Evolutionary conservation across 2,329 filamentous ascomycete genomes (phyloP), one percentile per base, ranked within the genome.

Genomic region (Oidium heveae): DNA sequence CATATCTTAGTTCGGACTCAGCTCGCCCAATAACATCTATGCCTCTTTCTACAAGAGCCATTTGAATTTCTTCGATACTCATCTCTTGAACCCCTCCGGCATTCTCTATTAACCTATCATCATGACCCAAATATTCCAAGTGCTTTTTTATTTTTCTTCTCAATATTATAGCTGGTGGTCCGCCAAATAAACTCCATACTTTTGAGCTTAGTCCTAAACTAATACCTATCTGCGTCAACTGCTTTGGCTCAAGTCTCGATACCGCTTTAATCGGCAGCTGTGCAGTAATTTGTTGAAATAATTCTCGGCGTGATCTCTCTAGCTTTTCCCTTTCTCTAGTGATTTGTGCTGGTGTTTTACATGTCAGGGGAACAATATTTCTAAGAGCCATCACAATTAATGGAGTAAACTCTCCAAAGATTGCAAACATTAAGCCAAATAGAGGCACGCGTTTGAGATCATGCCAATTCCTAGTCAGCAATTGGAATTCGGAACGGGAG

Each of bases 401-500:
- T 0, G 88, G 86, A 1, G 88, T 85, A 68, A 94, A 82, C 68
- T 96, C 89, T 28, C 87, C 89, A 64, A 84, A 85, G 16, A 94
- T 58, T 0, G 89, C 62, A 7, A 94, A 72, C 52, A 95, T 69
- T 2, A 94, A 57, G 0, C 71, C 80, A 65, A 98, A 95, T 1
- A 84, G 66, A 0, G 88, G 86, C 54, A 95, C 71, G 24, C 86
- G 80, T n/a, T 77, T 69, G 49, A 86, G 68, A 66, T 96, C 91
- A 61, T 83, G 75, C 44, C 72, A 70, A 44, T 79, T 80, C 56
- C 89, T 76, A 57, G 70, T 70, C 53, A 83, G 67, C 1, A 94
- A 73, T 59, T 88, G 80, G 68, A 81, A 82, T 57, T 85, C 76
- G 0, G 79, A 74, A 41, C 87, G 76, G 3, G 77, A 79, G 43